Percentiles rank a stretch among this genome's conserved stretches.
Conservation (phyloP, 441 rosid species). For the Populus tomentosa region DNA sequence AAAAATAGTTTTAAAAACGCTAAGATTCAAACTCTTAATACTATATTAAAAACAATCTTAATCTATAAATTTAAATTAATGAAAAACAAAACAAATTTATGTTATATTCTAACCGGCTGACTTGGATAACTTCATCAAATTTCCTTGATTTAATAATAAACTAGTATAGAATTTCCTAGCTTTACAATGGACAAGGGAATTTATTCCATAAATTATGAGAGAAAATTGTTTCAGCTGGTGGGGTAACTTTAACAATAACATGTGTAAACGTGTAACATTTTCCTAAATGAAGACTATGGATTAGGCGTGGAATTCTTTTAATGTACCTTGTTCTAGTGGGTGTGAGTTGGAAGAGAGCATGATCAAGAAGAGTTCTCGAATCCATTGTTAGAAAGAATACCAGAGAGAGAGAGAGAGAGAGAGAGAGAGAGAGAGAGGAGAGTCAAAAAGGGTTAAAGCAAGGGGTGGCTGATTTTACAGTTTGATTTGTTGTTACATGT, state of each 20-base stretch:
- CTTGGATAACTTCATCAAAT: no score
- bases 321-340: slow-evolving; percentile 92
- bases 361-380: slow-evolving; percentile 70
- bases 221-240: not conserved
- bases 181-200: not conserved
- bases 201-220: not conserved
- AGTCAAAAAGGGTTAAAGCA: not conserved
- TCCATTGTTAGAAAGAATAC: slow-evolving; percentile 44
- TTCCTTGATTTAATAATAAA: no score
- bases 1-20: no score
- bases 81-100: no score
- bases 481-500: not conserved
- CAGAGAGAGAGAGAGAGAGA: slow-evolving; percentile 4
- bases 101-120: no score
- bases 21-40: no score
- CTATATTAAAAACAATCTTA: not conserved
- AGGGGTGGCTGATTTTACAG: not conserved
- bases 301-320: not conserved
- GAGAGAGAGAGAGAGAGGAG: not conserved
- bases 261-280: not conserved
- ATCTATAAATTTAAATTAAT: not conserved
- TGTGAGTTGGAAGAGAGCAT: slow-evolving; percentile 88
- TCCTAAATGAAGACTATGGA: not conserved
- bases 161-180: not conserved
- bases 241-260: not conserved